These are phyloP conservation scores for Salix arbutifolia DNA, from an alignment of 345 rosid genomes.

Conservation along the genomic window DNA sequence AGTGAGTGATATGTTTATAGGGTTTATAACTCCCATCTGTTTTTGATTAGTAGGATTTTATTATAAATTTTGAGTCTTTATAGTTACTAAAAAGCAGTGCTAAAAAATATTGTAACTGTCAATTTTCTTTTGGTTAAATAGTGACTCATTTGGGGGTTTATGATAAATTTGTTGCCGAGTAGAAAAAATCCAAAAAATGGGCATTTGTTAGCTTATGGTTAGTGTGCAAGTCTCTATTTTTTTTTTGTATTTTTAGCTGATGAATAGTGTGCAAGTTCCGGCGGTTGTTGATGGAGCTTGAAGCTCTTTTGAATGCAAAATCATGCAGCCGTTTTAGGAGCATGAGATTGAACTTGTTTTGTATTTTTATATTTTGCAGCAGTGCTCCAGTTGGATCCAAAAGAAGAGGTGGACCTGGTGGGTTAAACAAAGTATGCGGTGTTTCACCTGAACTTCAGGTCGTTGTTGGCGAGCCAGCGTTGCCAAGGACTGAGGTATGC, in stretches of 20 bases:
- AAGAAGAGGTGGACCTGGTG: slow-evolving; percentile 95
- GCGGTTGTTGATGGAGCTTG: not conserved
- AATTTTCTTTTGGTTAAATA: not conserved
- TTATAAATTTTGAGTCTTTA: no score
- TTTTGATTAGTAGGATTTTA: no score
- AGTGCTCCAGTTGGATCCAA: slow-evolving; percentile 70
- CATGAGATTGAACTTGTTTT: slow-evolving; percentile 1
- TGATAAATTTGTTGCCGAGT: not conserved
- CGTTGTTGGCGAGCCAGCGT: slow-evolving; percentile 86
- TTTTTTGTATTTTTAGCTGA: not conserved
- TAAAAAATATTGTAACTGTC: not conserved
- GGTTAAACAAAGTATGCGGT: slow-evolving; percentile 89
- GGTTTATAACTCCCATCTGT: not conserved
- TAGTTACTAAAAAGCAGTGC: not conserved
- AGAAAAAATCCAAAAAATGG: not conserved
- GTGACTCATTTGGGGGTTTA: not conserved
- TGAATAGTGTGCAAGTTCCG: not conserved
- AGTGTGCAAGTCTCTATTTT: not conserved
- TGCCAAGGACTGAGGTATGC: slow-evolving; percentile 88
- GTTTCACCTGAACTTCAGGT: slow-evolving; percentile 91
- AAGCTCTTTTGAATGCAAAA: not conserved
- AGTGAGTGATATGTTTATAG: no score
- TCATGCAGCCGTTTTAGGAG: not conserved
- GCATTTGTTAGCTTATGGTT: not conserved
- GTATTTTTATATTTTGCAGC: slow-evolving; percentile 25